Percentiles rank a stretch among this genome's conserved stretches.
These are phyloP conservation scores for Sarcodon aspratus DNA, from an alignment of 768 basidiomycete species.

Conservation along the genomic window DNA sequence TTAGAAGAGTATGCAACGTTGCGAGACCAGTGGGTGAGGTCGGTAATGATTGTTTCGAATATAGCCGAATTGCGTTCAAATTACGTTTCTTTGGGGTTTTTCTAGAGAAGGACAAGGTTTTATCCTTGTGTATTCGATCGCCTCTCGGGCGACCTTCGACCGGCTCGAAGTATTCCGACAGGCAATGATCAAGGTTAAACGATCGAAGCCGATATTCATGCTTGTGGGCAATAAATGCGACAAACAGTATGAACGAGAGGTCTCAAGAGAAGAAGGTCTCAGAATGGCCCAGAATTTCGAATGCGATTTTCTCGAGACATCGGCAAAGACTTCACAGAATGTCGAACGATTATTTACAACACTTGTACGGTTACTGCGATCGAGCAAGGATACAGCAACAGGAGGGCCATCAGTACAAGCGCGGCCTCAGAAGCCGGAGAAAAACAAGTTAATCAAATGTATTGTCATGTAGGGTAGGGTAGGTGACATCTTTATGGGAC, in stretches of 20 bases:
- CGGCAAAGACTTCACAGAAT: conserved; percentile 90
- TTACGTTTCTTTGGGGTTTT: background rate
- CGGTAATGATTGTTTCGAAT: conserved; percentile 18
- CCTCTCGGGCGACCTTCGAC: conserved; percentile 86
- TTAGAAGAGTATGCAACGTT: conserved; percentile 95
- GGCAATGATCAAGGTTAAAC: conserved; percentile 82
- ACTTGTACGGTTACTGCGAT: conserved; percentile 75
- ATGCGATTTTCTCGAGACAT: conserved; percentile 93
- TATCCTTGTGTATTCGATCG: conserved; percentile 93
- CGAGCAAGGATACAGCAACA: conserved; percentile 33
- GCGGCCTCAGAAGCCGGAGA: conserved; percentile 15
- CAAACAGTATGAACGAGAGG: conserved; percentile 84
- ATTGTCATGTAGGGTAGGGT: conserved; percentile 57
- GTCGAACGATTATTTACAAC: conserved; percentile 85
- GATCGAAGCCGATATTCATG: conserved; percentile 80
- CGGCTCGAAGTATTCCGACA: conserved; percentile 84
- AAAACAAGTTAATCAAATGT: conserved; percentile 49
- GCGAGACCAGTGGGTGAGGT: conserved; percentile 98
- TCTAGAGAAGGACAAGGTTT: conserved; percentile 94
- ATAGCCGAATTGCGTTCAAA: too few relatives aligned
- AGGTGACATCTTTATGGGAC: too few relatives aligned
- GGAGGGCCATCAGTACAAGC: conserved; percentile 24
- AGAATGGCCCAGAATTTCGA: conserved; percentile 74
- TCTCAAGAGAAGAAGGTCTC: conserved; percentile 81
- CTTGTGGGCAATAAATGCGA: conserved; percentile 96